Evolutionary conservation across 2,329 filamentous ascomycete species (phyloP).

Genomic region (Neopestalotiopsis sp.): DNA sequence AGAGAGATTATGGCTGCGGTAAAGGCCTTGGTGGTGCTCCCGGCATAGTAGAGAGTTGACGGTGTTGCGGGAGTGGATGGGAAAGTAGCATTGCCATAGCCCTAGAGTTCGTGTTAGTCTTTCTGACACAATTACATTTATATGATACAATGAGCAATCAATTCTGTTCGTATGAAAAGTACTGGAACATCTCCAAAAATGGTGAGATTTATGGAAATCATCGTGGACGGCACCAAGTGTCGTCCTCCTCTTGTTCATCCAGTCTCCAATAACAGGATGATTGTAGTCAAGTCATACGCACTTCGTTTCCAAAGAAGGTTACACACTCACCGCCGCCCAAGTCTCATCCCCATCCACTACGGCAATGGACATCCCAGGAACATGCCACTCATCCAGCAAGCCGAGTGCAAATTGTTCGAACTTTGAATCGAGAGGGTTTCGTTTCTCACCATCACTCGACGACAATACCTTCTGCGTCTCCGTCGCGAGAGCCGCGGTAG

Average conservation of each 20-base stretch:
- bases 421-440: conserved; percentile 22
- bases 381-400: conserved; percentile 44
- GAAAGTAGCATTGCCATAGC: conserved; percentile 46
- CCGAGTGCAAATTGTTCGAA: conserved; percentile 23
- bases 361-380: conserved; percentile 54
- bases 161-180: too few species aligned
- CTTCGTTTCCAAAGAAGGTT: not conserved
- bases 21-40: conserved; percentile 60
- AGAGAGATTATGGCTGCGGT: conserved; percentile 54
- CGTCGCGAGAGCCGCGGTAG: conserved; percentile 9
- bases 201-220: too few species aligned
- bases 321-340: conserved; percentile 40
- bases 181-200: not conserved
- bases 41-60: conserved; percentile 57
- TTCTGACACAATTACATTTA: not conserved
- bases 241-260: too few species aligned
- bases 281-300: not conserved
- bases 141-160: too few species aligned
- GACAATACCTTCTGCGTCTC: conserved; percentile 16
- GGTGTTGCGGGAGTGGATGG: conserved; percentile 45
- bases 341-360: conserved; percentile 50
- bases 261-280: too few species aligned
- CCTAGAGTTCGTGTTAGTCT: conserved; percentile 34
- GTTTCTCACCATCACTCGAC: not conserved
- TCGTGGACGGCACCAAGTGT: too few species aligned